Conservation (phyloP, 768 basidiomycete species). For the Lactifluus piperatus region DNA sequence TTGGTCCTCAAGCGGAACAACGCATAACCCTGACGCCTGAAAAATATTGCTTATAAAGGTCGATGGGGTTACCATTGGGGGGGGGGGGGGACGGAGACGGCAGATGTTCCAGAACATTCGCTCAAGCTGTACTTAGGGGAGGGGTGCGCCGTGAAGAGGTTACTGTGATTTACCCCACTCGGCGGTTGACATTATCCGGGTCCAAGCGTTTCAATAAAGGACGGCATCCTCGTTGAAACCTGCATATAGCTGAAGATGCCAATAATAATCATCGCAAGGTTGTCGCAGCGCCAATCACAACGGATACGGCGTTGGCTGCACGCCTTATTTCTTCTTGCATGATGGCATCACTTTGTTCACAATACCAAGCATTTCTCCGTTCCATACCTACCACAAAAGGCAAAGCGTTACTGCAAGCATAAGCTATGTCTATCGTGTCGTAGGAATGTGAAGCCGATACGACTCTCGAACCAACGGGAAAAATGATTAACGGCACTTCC, state of each 20-base stretch:
- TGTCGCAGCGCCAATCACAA: constrained; percentile 13
- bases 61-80: constrained; percentile 58
- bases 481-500: background rate
- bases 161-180: constrained; percentile 70
- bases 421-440: background rate
- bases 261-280: constrained; percentile 2
- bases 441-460: background rate
- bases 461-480: constrained; percentile 5
- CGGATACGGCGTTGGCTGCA: constrained; percentile 1
- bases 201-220: constrained; percentile 7
- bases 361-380: background rate
- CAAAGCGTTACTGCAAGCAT: background rate
- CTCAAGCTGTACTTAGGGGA: constrained; percentile 39
- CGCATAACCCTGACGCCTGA: constrained; percentile 47
- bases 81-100: constrained; percentile 77
- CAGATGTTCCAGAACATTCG: constrained; percentile 43
- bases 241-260: constrained; percentile 4
- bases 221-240: constrained; percentile 16
- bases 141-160: constrained; percentile 74
- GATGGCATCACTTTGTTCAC: background rate
- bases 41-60: constrained; percentile 42
- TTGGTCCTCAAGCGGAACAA: constrained; percentile 37
- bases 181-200: constrained; percentile 46
- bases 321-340: background rate
- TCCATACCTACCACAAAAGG: constrained; percentile 4